Percentiles rank a stretch among this genome's conserved stretches.
Conservation (phyloP, 176 grass and related monocot species). For the Poa pratensis region DNA sequence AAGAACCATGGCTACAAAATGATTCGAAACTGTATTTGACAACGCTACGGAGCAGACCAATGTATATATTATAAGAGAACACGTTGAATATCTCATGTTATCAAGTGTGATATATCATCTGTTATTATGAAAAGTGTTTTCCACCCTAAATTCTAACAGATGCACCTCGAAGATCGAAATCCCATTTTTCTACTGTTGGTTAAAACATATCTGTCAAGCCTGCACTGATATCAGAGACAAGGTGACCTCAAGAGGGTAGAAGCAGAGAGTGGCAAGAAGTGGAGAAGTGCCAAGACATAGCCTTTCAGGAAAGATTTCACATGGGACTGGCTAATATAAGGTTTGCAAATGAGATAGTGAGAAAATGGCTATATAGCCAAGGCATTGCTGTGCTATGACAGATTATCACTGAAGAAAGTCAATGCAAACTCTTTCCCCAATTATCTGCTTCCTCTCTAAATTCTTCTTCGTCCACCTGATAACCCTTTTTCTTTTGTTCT, state of each 20-base stretch:
- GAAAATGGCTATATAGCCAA: neutral
- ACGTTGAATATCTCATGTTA: slow-evolving; percentile 2
- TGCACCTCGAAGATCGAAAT: neutral
- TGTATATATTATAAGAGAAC: neutral
- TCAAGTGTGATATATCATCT: slow-evolving; percentile 3
- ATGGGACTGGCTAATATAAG: neutral
- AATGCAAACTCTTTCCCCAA: neutral
- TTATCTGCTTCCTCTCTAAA: neutral
- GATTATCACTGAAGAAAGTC: neutral
- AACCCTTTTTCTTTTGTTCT: neutral
- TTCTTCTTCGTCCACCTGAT: neutral
- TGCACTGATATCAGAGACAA: neutral
- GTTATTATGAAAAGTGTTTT: neutral
- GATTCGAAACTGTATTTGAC: neutral
- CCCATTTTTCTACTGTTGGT: neutral
- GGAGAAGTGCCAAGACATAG: neutral
- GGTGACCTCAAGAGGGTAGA: neutral
- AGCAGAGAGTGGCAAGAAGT: neutral
- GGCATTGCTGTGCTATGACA: neutral
- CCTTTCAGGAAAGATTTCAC: neutral
- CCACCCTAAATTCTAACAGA: neutral
- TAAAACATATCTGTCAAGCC: neutral
- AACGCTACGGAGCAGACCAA: neutral
- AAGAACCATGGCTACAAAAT: neutral
- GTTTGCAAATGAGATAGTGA: neutral